Base-by-base conservation (phyloP, 352 stramenopile species). In the Phytophthora aleatoria region DNA sequence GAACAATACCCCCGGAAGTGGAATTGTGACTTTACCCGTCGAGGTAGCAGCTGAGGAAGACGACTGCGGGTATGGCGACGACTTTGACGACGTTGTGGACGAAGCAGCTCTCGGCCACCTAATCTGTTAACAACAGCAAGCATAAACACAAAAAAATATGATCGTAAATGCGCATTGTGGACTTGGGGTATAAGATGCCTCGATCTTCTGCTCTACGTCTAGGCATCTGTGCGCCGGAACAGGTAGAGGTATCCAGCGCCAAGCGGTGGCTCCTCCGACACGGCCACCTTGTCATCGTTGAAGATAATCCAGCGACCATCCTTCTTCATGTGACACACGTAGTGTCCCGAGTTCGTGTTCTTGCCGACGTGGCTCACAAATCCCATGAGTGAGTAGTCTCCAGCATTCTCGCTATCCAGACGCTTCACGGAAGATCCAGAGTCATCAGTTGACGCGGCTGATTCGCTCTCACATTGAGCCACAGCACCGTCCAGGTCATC, bases 331-430 rank as follows among this genome's bases (percentile, higher is more conserved):
- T 99, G 97, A 38, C 88, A 94, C 27, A 99, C 97, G 75, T 99
- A 99, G 76, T 99, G 98, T 0, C 98, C 98, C 64, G 94, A 98
- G 72, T 83, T 96, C 8, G 96, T 99, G 74, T 99, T 99, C 67
- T 97, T 98, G 38, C 98, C 98, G 54, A 99, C 98, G 74, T 99
- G 98, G 59, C 94, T 99, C 45, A 99, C 90, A 72, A 99, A 97
- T n/a, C 96, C 97, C 10, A 98, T 71, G 24, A 99, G 83, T n/a
- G 80, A 87, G 66, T 99, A 99, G 3, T 94, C 81, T 39, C 84
- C 55, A 5, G 61, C 44, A 15, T 41, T 38, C 24, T 75, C 35
- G 43, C 62, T 85, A 59, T 96, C 90, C n/a, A 94, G 68, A 24
- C 80, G 81, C 35, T 83, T 81, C 3, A 62, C 49, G 5, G 61